phyloP scores from a whole-genome alignment of 495 filamentous ascomycete species.

The Cladorrhinum samala region DNA sequence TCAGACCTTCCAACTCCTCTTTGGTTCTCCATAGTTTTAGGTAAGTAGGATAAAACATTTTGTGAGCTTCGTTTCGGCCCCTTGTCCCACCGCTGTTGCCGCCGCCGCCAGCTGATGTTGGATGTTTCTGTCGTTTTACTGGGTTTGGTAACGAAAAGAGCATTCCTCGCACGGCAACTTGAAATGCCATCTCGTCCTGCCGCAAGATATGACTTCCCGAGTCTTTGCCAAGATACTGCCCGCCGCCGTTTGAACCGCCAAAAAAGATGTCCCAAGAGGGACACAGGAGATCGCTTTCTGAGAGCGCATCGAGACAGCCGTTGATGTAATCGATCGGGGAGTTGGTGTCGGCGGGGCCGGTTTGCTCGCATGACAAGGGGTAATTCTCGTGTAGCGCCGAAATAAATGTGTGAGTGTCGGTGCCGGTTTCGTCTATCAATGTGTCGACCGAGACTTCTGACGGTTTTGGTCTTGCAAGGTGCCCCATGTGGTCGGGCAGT shows the following conservation, averaged over 20 bases:
- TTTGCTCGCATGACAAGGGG: conserved; percentile 67
- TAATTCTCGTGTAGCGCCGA: conserved; percentile 96
- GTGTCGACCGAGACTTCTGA: conserved; percentile 68
- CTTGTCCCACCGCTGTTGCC: conserved; percentile 33
- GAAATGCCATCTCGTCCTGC: conserved; percentile 89
- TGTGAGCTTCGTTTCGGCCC: conserved; percentile 54
- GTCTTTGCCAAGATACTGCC: conserved; percentile 39
- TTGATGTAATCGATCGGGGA: conserved; percentile 60
- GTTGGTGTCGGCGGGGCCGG: conserved; percentile 36
- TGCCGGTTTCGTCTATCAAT: conserved; percentile 82
- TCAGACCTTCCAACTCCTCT: conserved; percentile 68
- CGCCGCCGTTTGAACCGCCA: conserved; percentile 30
- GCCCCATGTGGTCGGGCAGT: conserved; percentile 56
- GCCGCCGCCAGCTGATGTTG: too few species aligned
- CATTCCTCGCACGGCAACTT: conserved; percentile 76
- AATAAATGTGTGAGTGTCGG: conserved; percentile 81
- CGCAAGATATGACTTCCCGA: conserved; percentile 65
- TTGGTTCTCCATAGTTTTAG: conserved; percentile 68
- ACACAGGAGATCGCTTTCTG: conserved; percentile 76
- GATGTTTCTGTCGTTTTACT: conserved; percentile 58
- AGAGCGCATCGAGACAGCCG: conserved; percentile 74
- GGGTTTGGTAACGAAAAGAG: conserved; percentile 78
- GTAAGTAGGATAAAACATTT: conserved; percentile 83
- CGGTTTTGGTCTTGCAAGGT: conserved; percentile 54
- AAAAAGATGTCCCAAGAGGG: conserved; percentile 54